A percentile compares a stretch with the other conserved stretches of the same genome.
These are phyloP conservation scores for Epicoccum sorghinum DNA, from an alignment of 2,329 filamentous ascomycete genomes.

Conservation along the genomic window DNA sequence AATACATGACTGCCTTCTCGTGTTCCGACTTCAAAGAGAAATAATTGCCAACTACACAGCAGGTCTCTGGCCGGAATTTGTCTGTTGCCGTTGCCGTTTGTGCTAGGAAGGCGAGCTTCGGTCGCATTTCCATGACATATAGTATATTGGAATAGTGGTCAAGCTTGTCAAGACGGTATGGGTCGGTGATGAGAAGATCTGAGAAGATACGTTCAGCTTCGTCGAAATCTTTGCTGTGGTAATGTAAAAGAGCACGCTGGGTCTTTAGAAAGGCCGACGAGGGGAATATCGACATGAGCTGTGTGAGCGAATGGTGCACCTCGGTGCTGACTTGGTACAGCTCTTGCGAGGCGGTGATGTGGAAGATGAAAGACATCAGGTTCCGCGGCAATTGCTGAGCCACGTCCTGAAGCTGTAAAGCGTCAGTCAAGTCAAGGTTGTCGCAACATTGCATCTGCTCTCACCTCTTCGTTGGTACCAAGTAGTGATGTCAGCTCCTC, in stretches of 20 bases:
- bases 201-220: constrained; percentile 67
- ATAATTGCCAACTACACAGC: constrained; percentile 96
- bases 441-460: background rate
- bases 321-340: constrained; percentile 83
- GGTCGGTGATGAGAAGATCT: constrained; percentile 71
- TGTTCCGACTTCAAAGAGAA: constrained; percentile 93
- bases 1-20: constrained; percentile 98
- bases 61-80: constrained; percentile 95
- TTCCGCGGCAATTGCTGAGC: constrained; percentile 77
- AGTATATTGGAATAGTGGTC: constrained; percentile 98
- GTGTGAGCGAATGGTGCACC: constrained; percentile 74
- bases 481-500: constrained; percentile 85
- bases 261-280: constrained; percentile 88
- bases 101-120: constrained; percentile 90
- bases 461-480: constrained; percentile 78
- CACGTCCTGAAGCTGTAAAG: constrained; percentile 4
- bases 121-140: constrained; percentile 86
- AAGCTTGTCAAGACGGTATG: constrained; percentile 80
- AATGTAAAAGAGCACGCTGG: constrained; percentile 84
- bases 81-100: constrained; percentile 90
- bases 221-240: constrained; percentile 83
- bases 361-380: constrained; percentile 92
- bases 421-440: background rate
- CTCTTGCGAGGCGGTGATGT: constrained; percentile 87
- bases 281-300: constrained; percentile 85